Percentiles rank a stretch among this genome's conserved stretches.
phyloP scores from a whole-genome alignment of 2,329 filamentous ascomycete genomes.

The Aureobasidium subglaciale region DNA sequence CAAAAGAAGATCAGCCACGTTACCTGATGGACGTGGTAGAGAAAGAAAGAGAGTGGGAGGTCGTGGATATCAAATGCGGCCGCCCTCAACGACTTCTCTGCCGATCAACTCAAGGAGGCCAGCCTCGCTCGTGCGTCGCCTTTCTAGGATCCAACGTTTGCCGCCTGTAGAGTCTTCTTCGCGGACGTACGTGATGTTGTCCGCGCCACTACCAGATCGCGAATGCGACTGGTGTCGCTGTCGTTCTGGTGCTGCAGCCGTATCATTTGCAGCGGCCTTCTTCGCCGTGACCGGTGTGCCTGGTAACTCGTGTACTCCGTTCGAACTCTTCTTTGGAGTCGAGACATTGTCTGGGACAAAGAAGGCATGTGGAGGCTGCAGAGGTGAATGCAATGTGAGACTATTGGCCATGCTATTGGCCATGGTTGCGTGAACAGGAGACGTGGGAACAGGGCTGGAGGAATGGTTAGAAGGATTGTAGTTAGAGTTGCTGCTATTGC shows the following conservation, averaged over 20 bases:
- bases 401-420: neutral
- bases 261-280: neutral
- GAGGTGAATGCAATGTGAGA: neutral
- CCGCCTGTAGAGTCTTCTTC: slow-evolving; percentile 53
- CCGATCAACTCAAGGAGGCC: slow-evolving; percentile 60
- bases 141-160: slow-evolving; percentile 62
- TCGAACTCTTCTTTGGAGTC: slow-evolving; percentile 5
- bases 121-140: slow-evolving; percentile 57
- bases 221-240: neutral
- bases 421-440: slow-evolving; percentile 5
- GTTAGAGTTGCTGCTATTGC: slow-evolving; percentile 19
- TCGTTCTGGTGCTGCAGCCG: neutral
- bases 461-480: slow-evolving; percentile 11
- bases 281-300: slow-evolving; percentile 15
- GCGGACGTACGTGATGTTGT: slow-evolving; percentile 62
- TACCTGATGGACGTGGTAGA: neutral
- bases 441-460: slow-evolving; percentile 15
- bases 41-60: neutral
- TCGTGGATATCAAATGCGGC: slow-evolving; percentile 28
- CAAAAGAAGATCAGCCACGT: neutral
- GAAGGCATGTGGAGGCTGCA: neutral
- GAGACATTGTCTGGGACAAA: neutral
- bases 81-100: slow-evolving; percentile 56
- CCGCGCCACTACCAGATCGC: slow-evolving; percentile 47
- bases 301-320: slow-evolving; percentile 1